Evolutionary conservation across 2,329 filamentous ascomycete species (phyloP), one percentile per base, ranked within the genome.

Genomic region (Aspergillus sclerotialis): DNA sequence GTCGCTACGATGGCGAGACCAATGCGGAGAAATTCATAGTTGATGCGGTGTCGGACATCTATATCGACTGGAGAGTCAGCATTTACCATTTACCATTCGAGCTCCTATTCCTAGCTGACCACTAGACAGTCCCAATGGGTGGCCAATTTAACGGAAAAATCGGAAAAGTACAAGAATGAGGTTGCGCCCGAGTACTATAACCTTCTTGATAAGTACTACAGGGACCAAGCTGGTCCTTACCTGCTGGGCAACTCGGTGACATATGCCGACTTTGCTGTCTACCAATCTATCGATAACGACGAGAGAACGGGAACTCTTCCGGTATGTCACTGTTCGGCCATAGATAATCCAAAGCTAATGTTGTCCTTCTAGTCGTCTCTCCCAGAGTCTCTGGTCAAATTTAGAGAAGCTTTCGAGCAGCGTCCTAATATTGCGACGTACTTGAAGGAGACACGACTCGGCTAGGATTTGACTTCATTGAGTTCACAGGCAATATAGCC

Each of bases 251-350:
- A 62, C 4, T 50, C 42, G 16, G 36, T 64, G 32, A 60, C 55
- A 4, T 65, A 66, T 24, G 53, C 47, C 10, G 63, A 66, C 26
- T 65, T 66, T 38, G 59, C 56, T 0, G 43, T 65, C 2, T 65
- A 58, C 36, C 57, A 63, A 32, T 59, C 60, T 2, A 53, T 65
- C 17, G 60, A 65, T 29, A 63, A 65, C 16, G 56, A 65, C 24
- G 35, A 43, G 15, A 45, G 43, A 41, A 61, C 51, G 21, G 55
- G 52, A 7, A 48, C 58, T 8, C 40, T 61, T 5, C 55, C 57
- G 12, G 60, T 63, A 32, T 23, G 38, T 39, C 21, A 8, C 5
- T 32, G 0, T 4, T 18, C 4, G 3, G 11, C 1, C 8, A 5
- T 7, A 6, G 12, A 5, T 11, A 5, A 28, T 34, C 25, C 35